Evolutionary conservation across 768 basidiomycete genomes (phyloP).

Genomic region (Dentipellis sp.): DNA sequence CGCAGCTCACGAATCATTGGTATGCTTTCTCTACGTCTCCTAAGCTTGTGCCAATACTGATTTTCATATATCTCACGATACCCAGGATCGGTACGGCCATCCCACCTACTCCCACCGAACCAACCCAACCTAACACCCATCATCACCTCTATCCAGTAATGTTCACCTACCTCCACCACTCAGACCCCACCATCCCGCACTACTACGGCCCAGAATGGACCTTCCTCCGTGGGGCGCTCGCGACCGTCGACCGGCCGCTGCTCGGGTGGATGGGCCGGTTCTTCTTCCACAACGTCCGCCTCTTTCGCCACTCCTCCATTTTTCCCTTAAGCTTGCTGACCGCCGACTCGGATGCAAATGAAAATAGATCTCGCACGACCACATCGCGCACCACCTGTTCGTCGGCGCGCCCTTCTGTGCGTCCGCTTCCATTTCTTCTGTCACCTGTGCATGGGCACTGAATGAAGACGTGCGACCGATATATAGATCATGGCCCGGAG

Average conservation of each 20-base stretch:
- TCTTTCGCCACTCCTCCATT: background rate
- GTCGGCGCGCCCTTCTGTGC: background rate
- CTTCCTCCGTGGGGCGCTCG: conserved; percentile 87
- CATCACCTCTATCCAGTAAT: conserved; percentile 33
- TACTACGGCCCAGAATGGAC: conserved; percentile 89
- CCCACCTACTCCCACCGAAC: background rate
- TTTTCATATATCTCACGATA: background rate
- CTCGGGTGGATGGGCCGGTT: conserved; percentile 32
- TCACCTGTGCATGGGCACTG: too few relatives aligned
- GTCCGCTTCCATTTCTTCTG: too few relatives aligned
- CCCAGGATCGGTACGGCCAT: background rate
- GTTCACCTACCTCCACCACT: conserved; percentile 98
- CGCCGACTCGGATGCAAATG: background rate
- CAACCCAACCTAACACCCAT: background rate
- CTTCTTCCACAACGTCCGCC: background rate
- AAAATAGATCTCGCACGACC: conserved; percentile 66
- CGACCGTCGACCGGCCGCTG: conserved; percentile 81
- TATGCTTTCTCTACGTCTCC: background rate
- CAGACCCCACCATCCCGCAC: conserved; percentile 90
- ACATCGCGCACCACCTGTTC: conserved; percentile 37
- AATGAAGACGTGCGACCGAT: too few relatives aligned
- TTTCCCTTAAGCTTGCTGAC: too few relatives aligned
- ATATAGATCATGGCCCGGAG: conserved; percentile 84
- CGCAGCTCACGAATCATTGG: conserved; percentile 69
- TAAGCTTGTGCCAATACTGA: too few relatives aligned